phyloP scores from a whole-genome alignment of 1,284 basidiomycete genomes.

The Albatrellus sp. region DNA sequence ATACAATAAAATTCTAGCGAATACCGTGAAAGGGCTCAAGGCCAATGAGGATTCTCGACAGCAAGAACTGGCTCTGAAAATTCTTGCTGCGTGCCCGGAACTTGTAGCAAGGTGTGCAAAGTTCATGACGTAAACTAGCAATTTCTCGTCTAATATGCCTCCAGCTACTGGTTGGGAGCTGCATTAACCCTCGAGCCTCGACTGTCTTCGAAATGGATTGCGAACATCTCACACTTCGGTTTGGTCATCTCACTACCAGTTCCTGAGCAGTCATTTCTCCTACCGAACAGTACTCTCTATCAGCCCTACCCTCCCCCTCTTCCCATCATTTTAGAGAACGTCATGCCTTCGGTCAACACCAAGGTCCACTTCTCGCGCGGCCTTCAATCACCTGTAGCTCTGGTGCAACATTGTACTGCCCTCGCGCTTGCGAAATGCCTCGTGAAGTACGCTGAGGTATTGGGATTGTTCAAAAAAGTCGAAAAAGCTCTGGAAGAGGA shows the following conservation, averaged over 20 bases:
- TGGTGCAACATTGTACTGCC: conserved; percentile 79
- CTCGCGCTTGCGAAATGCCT: conserved; percentile 64
- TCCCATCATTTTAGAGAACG: conserved; percentile 55
- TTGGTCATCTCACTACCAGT: conserved; percentile 66
- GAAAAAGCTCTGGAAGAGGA: conserved; percentile 50
- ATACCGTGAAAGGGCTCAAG: conserved; percentile 62
- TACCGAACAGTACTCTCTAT: conserved; percentile 32
- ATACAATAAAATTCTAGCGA: conserved; percentile 78
- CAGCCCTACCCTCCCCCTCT: conserved; percentile 66
- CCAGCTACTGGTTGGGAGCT: conserved; percentile 67
- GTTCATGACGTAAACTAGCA: not conserved
- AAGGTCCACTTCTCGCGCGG: conserved; percentile 73
- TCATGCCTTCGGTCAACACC: conserved; percentile 60
- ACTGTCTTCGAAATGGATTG: conserved; percentile 81
- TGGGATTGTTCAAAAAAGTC: conserved; percentile 36
- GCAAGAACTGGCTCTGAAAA: conserved; percentile 73
- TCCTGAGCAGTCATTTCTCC: conserved; percentile 51
- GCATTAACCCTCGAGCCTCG: conserved; percentile 77
- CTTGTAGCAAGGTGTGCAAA: conserved; percentile 61
- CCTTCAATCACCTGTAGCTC: conserved; percentile 49
- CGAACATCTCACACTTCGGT: conserved; percentile 75
- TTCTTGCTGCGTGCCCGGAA: conserved; percentile 76
- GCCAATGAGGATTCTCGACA: conserved; percentile 80
- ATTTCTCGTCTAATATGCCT: conserved; percentile 7
- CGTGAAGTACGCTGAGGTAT: conserved; percentile 51